Evolutionary conservation across 129 eudicot genomes (phyloP).

Genomic region (Flaveria linearis): DNA sequence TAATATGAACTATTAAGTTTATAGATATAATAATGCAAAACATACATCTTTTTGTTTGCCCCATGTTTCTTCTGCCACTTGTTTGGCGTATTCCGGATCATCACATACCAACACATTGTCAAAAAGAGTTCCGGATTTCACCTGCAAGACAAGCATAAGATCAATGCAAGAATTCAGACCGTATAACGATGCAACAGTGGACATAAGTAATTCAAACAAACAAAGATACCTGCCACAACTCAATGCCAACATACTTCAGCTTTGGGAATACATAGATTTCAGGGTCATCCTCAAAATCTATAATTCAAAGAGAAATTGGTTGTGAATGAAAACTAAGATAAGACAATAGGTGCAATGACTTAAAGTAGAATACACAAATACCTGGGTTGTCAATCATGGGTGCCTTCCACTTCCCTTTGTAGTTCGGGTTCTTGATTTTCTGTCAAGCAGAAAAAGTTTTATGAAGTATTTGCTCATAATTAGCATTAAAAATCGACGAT

Average conservation of each 20-base stretch:
- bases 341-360: not conserved
- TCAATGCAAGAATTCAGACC: not conserved
- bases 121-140: slow-evolving; percentile 91
- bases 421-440: slow-evolving; percentile 98
- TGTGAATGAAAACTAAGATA: not conserved
- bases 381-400: slow-evolving; percentile 99
- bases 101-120: slow-evolving; percentile 72
- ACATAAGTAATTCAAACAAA: not conserved
- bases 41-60: slow-evolving; percentile 87
- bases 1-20: not conserved
- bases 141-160: slow-evolving; percentile 46
- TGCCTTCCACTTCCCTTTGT: slow-evolving; percentile 98
- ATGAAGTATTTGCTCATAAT: not conserved
- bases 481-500: not conserved
- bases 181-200: not conserved
- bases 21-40: slow-evolving; percentile 2
- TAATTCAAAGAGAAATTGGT: not conserved
- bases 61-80: slow-evolving; percentile 86
- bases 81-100: slow-evolving; percentile 79
- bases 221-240: slow-evolving; percentile 85
- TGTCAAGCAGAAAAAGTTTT: slow-evolving; percentile 29
- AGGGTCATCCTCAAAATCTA: slow-evolving; percentile 94
- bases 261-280: slow-evolving; percentile 84
- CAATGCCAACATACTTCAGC: slow-evolving; percentile 84
- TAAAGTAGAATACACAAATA: slow-evolving; percentile 11